Conservation (phyloP, 129 eudicot species). For the Sambucus nigra region DNA sequence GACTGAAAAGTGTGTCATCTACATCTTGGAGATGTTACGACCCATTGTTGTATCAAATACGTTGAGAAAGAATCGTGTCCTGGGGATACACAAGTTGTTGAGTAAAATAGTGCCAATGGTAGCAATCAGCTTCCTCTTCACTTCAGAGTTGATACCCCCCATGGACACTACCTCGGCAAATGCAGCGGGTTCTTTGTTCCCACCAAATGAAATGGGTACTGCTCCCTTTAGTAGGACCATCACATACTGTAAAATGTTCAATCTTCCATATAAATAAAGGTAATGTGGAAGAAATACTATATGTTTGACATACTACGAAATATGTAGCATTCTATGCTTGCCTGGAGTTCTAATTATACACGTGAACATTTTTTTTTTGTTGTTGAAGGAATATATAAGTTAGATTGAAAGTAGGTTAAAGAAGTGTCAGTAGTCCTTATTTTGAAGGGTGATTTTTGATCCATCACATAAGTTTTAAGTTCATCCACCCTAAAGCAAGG, state of each 20-base stretch:
- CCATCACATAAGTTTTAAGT: too few relatives aligned
- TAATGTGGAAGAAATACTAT: too few relatives aligned
- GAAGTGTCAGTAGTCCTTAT: too few relatives aligned
- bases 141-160: slow-evolving; percentile 55
- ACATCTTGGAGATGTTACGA: slow-evolving; percentile 34
- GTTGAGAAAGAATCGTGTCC: slow-evolving; percentile 67
- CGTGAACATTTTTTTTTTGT: too few relatives aligned
- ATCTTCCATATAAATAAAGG: too few relatives aligned
- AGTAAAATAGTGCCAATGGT: slow-evolving; percentile 53
- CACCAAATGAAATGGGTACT: slow-evolving; percentile 57
- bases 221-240: slow-evolving; percentile 85
- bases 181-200: slow-evolving; percentile 85
- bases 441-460: too few relatives aligned
- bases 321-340: too few relatives aligned
- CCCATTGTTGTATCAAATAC: slow-evolving; percentile 47
- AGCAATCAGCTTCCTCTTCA: slow-evolving; percentile 55
- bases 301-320: too few relatives aligned
- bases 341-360: too few relatives aligned
- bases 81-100: slow-evolving; percentile 47
- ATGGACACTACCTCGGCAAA: slow-evolving; percentile 68
- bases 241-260: slow-evolving; percentile 44
- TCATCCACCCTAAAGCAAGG: too few relatives aligned
- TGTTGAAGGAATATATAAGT: too few relatives aligned
- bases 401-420: too few relatives aligned
- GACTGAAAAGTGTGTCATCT: background rate